These are phyloP conservation scores for Cordia subcordata DNA, from an alignment of 257 asterid genomes.

Conservation along the genomic window DNA sequence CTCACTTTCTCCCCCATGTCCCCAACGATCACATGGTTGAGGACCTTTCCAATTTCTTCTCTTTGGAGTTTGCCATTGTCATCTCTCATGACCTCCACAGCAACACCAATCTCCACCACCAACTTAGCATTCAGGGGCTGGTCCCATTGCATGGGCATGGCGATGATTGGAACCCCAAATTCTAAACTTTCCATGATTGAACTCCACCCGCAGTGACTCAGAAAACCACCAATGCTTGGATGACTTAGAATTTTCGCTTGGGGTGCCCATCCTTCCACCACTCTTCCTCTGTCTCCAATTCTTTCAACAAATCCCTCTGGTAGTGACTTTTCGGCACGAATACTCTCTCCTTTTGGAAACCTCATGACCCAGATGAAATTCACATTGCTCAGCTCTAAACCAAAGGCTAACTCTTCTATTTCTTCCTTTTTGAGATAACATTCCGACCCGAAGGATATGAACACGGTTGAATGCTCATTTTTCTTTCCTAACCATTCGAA, in stretches of 20 bases:
- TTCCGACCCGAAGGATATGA: conserved; percentile 57
- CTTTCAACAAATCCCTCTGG: conserved; percentile 26
- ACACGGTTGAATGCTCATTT: conserved; percentile 29
- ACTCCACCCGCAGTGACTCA: conserved; percentile 36
- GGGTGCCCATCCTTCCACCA: conserved; percentile 33
- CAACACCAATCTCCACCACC: conserved; percentile 25
- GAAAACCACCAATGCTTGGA: conserved; percentile 25
- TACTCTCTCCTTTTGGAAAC: conserved; percentile 28
- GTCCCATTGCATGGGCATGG: conserved; percentile 32
- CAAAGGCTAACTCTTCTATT: conserved; percentile 39
- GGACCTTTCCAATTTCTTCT: conserved; percentile 14
- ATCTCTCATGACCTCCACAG: conserved; percentile 19
- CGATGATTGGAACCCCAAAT: conserved; percentile 31
- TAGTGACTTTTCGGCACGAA: conserved; percentile 20
- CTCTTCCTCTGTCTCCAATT: conserved; percentile 18
- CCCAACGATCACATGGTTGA: conserved; percentile 21
- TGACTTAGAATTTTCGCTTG: conserved; percentile 25
- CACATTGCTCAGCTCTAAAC: conserved; percentile 41
- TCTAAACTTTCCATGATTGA: conserved; percentile 26
- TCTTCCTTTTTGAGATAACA: conserved; percentile 39
- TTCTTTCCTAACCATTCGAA: conserved; percentile 44
- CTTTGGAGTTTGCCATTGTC: conserved; percentile 10
- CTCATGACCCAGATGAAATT: conserved; percentile 55
- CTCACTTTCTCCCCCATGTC: conserved; percentile 14
- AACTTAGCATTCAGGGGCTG: conserved; percentile 35